phyloP scores from a whole-genome alignment of 148 eudicot species.

The Tetragonia tetragonoides region DNA sequence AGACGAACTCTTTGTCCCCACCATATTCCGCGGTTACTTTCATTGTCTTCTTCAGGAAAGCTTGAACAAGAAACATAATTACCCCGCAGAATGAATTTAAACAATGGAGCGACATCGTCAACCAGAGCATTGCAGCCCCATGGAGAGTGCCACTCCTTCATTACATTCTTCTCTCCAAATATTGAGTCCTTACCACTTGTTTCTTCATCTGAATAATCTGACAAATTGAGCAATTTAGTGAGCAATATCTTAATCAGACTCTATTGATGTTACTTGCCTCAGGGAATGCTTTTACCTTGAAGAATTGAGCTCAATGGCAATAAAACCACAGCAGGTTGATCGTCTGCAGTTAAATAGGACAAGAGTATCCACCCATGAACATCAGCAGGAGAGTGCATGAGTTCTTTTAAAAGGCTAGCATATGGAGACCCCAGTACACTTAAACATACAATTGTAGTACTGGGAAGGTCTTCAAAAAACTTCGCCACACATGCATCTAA shows the following conservation, averaged over 20 bases:
- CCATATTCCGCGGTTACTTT: constrained; percentile 58
- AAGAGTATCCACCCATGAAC: constrained; percentile 61
- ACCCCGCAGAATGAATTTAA: constrained; percentile 54
- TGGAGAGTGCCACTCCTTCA: constrained; percentile 64
- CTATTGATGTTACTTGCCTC: background rate
- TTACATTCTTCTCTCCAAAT: constrained; percentile 31
- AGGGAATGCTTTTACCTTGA: constrained; percentile 36
- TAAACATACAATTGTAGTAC: constrained; percentile 58
- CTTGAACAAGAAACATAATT: constrained; percentile 63
- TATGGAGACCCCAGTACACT: constrained; percentile 67
- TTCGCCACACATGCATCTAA: constrained; percentile 41
- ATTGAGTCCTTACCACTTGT: constrained; percentile 28
- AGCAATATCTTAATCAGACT: background rate
- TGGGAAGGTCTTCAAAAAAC: constrained; percentile 68
- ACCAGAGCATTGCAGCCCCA: constrained; percentile 63
- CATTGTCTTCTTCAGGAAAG: constrained; percentile 51
- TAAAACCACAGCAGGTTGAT: constrained; percentile 63
- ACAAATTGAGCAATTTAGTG: background rate
- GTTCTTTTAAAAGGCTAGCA: constrained; percentile 52
- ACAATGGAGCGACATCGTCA: constrained; percentile 71
- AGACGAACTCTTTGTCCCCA: constrained; percentile 69
- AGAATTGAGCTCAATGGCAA: constrained; percentile 55
- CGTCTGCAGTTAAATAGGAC: constrained; percentile 60
- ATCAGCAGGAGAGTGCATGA: constrained; percentile 36
- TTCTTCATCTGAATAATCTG: constrained; percentile 38